Evolutionary conservation across 2,329 filamentous ascomycete species (phyloP), one percentile per base, ranked within the genome.

Genomic region (Ophiostoma quercus): DNA sequence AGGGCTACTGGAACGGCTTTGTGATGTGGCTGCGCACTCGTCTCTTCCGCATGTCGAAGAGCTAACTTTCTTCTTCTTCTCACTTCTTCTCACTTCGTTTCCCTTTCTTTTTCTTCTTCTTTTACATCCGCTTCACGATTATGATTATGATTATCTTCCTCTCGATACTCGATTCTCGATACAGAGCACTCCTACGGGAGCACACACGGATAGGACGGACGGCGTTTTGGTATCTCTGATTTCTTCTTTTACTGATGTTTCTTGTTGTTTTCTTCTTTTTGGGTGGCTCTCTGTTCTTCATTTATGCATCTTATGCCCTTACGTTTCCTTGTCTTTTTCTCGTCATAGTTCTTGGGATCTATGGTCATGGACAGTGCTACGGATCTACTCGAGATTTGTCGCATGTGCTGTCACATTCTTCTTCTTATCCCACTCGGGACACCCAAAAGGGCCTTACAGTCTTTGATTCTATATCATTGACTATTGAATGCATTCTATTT

Each of bases 1-100:
- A 85, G 72, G 82, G 84, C 72, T 83, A 86, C 54, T 90, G 87
- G 87, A 87, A 84, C 8, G 83, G 82, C 29, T 88, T 90, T 74
- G 81, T 89, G 67, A 80, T 90, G 69, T 90, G 87, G 87, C 76
- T 90, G 34, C 81, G 87, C 71, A 89, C 87, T n/a, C 81, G 83
- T 71, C 78, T 86, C 41, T 77, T 86, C 66, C 71, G 67, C 32
- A 72, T 68, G 63, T 74, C 73, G 70, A 63, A 34, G n/a, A 25
- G 16, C 39, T 47, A 47, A 25, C 57, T 29, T 70, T 9, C 43
- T 37, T 2, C 3, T 22, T 37, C 37, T 39, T 39, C 47, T 25
- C 7, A 22, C 51, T 69, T 11, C 39, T 32, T 32, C 47, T 34
- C 19, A n/a, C 16, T 22, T 22, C 43, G 22, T 25, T 22, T 37